phyloP scores from a whole-genome alignment of 31 red algal species.

The Odonthalia washingtoniensis region DNA sequence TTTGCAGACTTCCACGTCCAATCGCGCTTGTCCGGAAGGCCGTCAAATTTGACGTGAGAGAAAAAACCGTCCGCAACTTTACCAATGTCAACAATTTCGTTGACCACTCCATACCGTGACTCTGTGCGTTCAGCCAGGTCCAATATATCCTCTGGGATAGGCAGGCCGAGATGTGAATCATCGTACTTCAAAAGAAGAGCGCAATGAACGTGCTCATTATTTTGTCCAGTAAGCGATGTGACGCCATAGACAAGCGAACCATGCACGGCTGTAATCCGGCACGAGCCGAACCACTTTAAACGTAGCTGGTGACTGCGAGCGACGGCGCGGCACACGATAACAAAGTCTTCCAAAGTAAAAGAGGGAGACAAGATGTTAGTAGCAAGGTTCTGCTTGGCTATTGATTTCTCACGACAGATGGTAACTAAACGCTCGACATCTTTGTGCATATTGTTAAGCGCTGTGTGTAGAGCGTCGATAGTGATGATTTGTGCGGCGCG shows the following conservation, averaged over 20 bases:
- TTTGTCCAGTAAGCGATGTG: neutral
- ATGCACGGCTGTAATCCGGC: conserved; percentile 14
- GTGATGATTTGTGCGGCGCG: conserved; percentile 7
- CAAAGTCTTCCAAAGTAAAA: conserved; percentile 33
- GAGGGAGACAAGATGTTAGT: conserved; percentile 13
- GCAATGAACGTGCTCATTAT: conserved; percentile 11
- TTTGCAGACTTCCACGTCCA: conserved; percentile 32
- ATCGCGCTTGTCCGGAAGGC: conserved; percentile 40
- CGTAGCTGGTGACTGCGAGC: conserved; percentile 23
- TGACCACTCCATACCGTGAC: conserved; percentile 1
- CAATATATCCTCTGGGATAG: neutral
- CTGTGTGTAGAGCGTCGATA: neutral
- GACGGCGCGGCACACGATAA: conserved; percentile 24
- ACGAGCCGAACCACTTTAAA: neutral
- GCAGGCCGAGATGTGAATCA: neutral
- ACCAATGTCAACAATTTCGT: conserved; percentile 6
- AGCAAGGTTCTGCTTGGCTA: neutral
- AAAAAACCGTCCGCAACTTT: conserved; percentile 5
- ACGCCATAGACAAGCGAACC: conserved; percentile 31
- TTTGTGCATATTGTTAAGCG: conserved; percentile 36
- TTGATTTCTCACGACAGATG: neutral
- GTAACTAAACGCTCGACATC: neutral
- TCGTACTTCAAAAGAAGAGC: conserved; percentile 5
- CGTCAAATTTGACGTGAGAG: conserved; percentile 32
- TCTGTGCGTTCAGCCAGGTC: conserved; percentile 35